Evolutionary conservation across 495 filamentous ascomycete genomes (phyloP).

Genomic region (Aspergillus kassunensis): DNA sequence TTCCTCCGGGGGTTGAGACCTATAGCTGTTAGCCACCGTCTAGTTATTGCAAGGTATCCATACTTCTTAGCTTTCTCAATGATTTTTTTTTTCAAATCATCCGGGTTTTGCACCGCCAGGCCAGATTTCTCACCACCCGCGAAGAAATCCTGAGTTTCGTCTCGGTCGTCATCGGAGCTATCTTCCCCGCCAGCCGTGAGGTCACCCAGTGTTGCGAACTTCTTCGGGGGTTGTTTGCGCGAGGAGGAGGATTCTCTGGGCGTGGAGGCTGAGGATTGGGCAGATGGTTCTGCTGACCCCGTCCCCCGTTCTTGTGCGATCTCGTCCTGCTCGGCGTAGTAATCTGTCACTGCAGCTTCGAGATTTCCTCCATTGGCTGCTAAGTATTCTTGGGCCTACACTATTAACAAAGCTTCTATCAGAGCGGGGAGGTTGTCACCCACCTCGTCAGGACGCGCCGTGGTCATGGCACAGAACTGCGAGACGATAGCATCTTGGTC

Average conservation of each 20-base stretch:
- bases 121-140: conserved; percentile 97
- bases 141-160: conserved; percentile 75
- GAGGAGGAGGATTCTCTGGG: conserved; percentile 29
- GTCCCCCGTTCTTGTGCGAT: conserved; percentile 30
- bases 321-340: conserved; percentile 67
- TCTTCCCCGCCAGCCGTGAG: conserved; percentile 51
- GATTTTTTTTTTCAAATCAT: conserved; percentile 70
- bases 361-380: conserved; percentile 66
- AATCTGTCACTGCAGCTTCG: conserved; percentile 61
- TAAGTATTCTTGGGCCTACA: conserved; percentile 65
- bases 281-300: conserved; percentile 29
- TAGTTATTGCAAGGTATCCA: conserved; percentile 15
- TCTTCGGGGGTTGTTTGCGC: conserved; percentile 35
- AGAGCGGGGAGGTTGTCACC: conserved; percentile 12
- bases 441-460: conserved; percentile 61
- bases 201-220: conserved; percentile 56
- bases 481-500: conserved; percentile 67
- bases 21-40: conserved; percentile 24
- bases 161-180: conserved; percentile 57
- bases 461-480: conserved; percentile 71
- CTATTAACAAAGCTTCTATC: too few species aligned
- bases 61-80: conserved; percentile 79
- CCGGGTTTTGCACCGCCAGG: conserved; percentile 87
- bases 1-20: conserved; percentile 57
- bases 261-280: conserved; percentile 30